Evolutionary conservation across 73 alveolate genomes (phyloP), one percentile per base, ranked within the genome.

Genomic region (Paramecium primaurelia): DNA sequence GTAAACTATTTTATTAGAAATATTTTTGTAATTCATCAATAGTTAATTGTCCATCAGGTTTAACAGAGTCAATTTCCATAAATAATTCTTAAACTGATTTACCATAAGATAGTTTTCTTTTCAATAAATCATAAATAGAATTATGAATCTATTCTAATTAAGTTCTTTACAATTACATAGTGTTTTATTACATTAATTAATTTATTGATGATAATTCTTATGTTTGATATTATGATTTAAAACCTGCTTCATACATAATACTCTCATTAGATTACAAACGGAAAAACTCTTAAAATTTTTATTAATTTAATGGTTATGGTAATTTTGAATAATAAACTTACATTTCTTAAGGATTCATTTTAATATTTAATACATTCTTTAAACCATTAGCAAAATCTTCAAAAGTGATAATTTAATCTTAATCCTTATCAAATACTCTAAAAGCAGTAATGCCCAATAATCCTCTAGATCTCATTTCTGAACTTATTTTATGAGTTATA

Each of bases 341-440:
- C 64, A 45, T 45, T 80, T 80, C 91, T 26, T 80, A 14, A 11
- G 36, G 91, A 26, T 80, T 80, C 73, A 80, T 25, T 80, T 47
- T 80, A 6, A 80, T 80, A 49, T 49, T 80, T 6, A 80, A 28
- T 9, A 80, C 91, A 80, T 80, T 80, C 30, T 47, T 80, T 6
- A 80, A 26, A 18, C 91, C 91, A 86, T 92, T 88, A 20, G 85
- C 64, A 68, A 92, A 92, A 47, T 92, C 95, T 26, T 92, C 94
- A 16, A 42, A 75, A 1, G 90, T 32, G 16, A 86, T 87, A 12
- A 86, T 32, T 28, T 86, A 83, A 58, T 92, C 95, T 58, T 86
- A 37, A 68, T 92, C 95, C 28, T 60, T 77, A 59, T 92, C 95
- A 60, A 92, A 92, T 12, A 92, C 58, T 58, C 44, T 85, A 18